Percentiles rank a stretch among this genome's conserved stretches.
These are phyloP conservation scores for Poa pratensis DNA, from an alignment of 176 grass and related monocot species.

Conservation along the genomic window DNA sequence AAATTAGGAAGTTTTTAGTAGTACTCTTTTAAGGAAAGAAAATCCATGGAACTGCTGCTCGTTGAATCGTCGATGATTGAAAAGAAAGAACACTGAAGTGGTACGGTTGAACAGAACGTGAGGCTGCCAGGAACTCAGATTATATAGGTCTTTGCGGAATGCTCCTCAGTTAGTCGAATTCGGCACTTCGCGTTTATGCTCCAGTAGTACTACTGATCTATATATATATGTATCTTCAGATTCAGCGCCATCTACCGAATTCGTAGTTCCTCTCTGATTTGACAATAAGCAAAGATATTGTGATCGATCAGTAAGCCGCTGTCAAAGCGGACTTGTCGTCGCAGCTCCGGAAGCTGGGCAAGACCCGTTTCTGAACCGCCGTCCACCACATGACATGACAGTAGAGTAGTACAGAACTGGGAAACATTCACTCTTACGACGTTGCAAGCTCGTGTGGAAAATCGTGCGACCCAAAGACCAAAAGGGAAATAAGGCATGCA, in stretches of 20 bases:
- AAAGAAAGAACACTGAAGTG: neutral
- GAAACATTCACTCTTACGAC: neutral
- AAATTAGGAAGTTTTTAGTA: neutral
- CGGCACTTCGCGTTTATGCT: neutral
- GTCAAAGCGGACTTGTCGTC: neutral
- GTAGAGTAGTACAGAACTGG: neutral
- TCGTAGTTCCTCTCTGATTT: neutral
- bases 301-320: neutral
- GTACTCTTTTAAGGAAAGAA: neutral
- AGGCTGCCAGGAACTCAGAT: neutral
- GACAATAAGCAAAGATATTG: neutral
- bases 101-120: neutral
- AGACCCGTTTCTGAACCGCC: conserved; percentile 31
- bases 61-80: neutral
- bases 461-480: neutral
- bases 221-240: too few species aligned
- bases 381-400: conserved; percentile 22
- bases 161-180: too few species aligned
- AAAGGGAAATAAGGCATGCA: neutral
- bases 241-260: neutral
- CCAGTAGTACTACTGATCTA: neutral
- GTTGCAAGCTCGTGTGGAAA: neutral
- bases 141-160: too few species aligned
- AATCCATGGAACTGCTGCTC: neutral
- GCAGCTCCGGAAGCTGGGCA: neutral